A percentile compares a stretch with the other conserved stretches of the same genome.
These are phyloP conservation scores for Neurospora sp. DNA, from an alignment of 495 filamentous ascomycete species.

Conservation along the genomic window DNA sequence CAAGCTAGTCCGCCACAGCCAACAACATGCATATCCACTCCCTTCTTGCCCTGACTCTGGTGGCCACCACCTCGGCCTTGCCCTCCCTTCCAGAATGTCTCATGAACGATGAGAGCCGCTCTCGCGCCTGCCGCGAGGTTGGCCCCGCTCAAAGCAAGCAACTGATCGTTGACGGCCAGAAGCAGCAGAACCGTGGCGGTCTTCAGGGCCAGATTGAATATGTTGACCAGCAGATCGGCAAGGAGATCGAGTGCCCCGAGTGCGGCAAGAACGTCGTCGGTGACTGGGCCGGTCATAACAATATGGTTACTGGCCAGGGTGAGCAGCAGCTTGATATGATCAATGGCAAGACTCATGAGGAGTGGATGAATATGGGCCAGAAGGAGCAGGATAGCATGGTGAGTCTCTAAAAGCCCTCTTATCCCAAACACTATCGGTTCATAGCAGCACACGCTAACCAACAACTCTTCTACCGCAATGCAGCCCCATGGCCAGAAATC, in stretches of 20 bases:
- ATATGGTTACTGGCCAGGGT: neutral
- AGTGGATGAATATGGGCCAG: neutral
- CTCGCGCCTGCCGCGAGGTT: neutral
- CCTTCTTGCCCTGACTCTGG: constrained; percentile 10
- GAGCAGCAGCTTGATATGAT: neutral
- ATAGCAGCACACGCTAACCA: neutral
- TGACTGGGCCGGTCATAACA: neutral
- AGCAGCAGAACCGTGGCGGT: neutral
- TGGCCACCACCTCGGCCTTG: constrained; percentile 9
- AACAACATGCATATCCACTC: constrained; percentile 15
- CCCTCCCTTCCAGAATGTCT: constrained; percentile 2
- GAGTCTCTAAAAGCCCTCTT: neutral
- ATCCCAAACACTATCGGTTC: neutral
- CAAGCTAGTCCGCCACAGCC: neutral
- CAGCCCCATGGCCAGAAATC: neutral
- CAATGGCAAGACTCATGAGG: neutral
- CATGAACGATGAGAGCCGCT: neutral
- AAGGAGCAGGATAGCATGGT: neutral
- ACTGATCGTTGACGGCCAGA: neutral
- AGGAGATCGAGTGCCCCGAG: neutral
- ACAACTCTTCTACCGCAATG: neutral
- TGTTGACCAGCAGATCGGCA: neutral
- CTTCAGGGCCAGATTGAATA: neutral
- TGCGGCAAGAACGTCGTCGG: neutral
- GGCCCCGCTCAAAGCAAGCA: neutral